Evolutionary conservation across 1,284 basidiomycete genomes (phyloP), one percentile per base, ranked within the genome.

Genomic region (Boletellus dicymbophilus): DNA sequence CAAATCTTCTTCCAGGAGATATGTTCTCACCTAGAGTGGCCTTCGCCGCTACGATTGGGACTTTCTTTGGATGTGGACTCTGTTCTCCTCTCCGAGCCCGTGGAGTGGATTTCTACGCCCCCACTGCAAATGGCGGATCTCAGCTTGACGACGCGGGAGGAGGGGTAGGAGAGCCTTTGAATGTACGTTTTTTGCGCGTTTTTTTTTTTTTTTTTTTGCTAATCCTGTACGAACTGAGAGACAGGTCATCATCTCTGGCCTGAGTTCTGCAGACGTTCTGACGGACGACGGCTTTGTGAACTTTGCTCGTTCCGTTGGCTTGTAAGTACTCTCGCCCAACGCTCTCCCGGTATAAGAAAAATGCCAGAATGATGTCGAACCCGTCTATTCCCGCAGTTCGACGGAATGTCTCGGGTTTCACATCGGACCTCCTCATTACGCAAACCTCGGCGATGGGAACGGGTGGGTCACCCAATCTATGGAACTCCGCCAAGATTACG

Each of bases 381-480:
- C n/a, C 20, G 10, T 12, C n/a, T n/a, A 5, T 23, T 20, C 21
- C 26, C 22, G 3, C 39, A 86, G 84, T 62, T 84, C 84, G 2
- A 73, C 70, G 9, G 84, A 88, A 62, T 88, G 84, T 59, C 63
- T 86, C 23, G 80, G 74, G 6, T 69, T 84, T 51, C 84, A 86
- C 58, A 49, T 80, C 7, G 85, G 85, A 12, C 70, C 58, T 40
- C 76, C 78, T 2, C 80, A 83, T 57, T 71, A 76, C 16, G 83
- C 84, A 3, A 79, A 85, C 59, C 71, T 85, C 11, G 84, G 84
- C 6, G 83, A 87, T 55, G 83, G 81, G 5, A 70, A 84, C 55
- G 81, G 81, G 15, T 68, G 53, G 43, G 63, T 72, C 28, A 63
- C 68, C 55, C 70, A 84, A 72, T 72, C 68, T 18, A 52, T 75